A percentile compares a stretch with the other conserved stretches of the same genome.
Conservation (phyloP, 1,284 basidiomycete genomes). For the Cystobasidium pallidum region DNA sequence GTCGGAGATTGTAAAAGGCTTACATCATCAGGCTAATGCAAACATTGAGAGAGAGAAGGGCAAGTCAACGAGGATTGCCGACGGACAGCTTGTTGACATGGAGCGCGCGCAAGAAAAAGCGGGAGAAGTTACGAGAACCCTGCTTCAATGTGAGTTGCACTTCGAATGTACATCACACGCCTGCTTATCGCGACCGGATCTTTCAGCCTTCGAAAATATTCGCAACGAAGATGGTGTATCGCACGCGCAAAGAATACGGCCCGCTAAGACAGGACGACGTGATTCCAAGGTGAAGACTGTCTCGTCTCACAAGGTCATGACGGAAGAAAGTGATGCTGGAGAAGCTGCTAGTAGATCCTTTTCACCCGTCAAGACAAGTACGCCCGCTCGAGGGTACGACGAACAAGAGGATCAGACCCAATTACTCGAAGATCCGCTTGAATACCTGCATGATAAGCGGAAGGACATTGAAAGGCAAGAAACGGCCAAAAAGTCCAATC, state of each 20-base stretch:
- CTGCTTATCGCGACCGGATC: not conserved
- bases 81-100: too few species aligned
- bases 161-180: too few species aligned
- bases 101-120: too few species aligned
- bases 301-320: too few species aligned
- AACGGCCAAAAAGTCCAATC: too few species aligned
- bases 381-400: not conserved
- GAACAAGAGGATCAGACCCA: conserved; percentile 2
- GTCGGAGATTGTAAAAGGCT: not conserved
- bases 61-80: too few species aligned
- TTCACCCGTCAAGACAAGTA: conserved; percentile 13
- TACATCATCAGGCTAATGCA: too few species aligned
- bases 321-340: not conserved
- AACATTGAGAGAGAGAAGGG: too few species aligned
- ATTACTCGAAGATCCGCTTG: conserved; percentile 4
- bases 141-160: not conserved
- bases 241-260: too few species aligned
- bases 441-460: not conserved
- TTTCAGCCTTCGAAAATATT: not conserved
- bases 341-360: not conserved
- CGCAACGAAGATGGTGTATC: not conserved
- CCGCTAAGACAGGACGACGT: too few species aligned
- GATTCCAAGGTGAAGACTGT: too few species aligned
- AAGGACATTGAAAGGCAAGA: not conserved
- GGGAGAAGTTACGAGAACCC: not conserved